phyloP scores from a whole-genome alignment of 345 rosid genomes.

The Carallia pectinifolia region DNA sequence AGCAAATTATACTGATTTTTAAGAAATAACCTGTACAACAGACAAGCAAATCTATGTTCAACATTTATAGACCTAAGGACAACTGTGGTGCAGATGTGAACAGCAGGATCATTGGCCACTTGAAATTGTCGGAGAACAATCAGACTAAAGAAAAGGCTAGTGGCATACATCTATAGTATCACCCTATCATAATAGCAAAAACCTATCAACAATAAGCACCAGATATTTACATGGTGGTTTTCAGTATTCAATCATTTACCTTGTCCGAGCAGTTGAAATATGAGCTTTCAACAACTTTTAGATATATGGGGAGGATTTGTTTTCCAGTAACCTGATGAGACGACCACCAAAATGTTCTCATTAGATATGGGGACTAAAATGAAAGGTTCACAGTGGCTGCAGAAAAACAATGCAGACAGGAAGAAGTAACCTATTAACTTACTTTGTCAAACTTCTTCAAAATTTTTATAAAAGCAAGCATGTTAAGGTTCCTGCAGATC shows the following conservation, averaged over 20 bases:
- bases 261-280: conserved; percentile 91
- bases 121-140: conserved; percentile 32
- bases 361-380: conserved; percentile 1
- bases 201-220: neutral
- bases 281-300: conserved; percentile 89
- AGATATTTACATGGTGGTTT: no score
- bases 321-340: conserved; percentile 71
- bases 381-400: no score
- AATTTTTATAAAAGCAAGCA: conserved; percentile 94
- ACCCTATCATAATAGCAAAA: conserved; percentile 9
- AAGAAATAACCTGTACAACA: neutral
- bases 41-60: conserved; percentile 37
- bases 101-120: conserved; percentile 38
- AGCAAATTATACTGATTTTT: conserved; percentile 10
- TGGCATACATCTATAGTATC: conserved; percentile 21
- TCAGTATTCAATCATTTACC: conserved; percentile 41
- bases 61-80: conserved; percentile 9
- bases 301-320: conserved; percentile 84
- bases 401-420: neutral
- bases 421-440: conserved; percentile 13
- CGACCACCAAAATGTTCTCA: neutral
- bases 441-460: conserved; percentile 95
- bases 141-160: conserved; percentile 9
- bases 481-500: conserved; percentile 78
- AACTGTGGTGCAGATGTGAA: conserved; percentile 19